Percentiles rank a stretch among this genome's conserved stretches.
Conservation (phyloP, 2,329 filamentous ascomycete species). For the Chalaropsis thielavioides region DNA sequence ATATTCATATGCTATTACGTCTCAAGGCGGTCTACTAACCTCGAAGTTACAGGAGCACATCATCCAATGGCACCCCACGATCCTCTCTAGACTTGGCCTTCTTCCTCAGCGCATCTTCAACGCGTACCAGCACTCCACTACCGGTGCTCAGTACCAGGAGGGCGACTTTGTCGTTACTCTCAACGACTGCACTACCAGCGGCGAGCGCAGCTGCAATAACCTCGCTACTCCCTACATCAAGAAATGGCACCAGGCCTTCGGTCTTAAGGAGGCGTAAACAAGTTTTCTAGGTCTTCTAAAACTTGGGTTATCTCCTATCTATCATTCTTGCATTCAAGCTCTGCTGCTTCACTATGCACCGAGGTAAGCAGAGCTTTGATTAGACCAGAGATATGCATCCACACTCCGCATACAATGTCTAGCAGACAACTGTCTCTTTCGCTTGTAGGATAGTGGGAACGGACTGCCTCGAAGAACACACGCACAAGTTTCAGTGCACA, state of each 20-base stretch:
- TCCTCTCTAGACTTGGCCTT: slow-evolving; percentile 76
- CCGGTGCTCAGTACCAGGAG: slow-evolving; percentile 56
- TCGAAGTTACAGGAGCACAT: slow-evolving; percentile 54
- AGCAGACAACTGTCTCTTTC: neutral
- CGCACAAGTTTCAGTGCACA: neutral
- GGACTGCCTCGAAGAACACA: neutral
- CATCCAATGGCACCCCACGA: slow-evolving; percentile 91
- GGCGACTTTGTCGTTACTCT: slow-evolving; percentile 79
- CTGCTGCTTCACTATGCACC: neutral
- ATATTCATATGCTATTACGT: neutral
- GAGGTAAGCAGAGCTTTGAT: neutral
- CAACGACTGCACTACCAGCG: slow-evolving; percentile 49
- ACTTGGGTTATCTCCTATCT: neutral
- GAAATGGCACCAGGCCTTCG: slow-evolving; percentile 33
- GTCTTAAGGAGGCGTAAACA: slow-evolving; percentile 28
- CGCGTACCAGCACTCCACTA: slow-evolving; percentile 47
- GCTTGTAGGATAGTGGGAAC: neutral
- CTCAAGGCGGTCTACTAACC: neutral
- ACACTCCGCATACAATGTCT: neutral
- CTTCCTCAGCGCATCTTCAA: slow-evolving; percentile 79
- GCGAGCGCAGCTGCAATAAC: slow-evolving; percentile 50
- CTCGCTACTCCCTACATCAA: slow-evolving; percentile 46
- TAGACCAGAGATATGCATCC: neutral
- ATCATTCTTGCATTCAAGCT: neutral
- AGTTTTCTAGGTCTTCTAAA: neutral